Conservation (phyloP, 1,284 basidiomycete genomes). For the Pseudozyma sp. region DNA sequence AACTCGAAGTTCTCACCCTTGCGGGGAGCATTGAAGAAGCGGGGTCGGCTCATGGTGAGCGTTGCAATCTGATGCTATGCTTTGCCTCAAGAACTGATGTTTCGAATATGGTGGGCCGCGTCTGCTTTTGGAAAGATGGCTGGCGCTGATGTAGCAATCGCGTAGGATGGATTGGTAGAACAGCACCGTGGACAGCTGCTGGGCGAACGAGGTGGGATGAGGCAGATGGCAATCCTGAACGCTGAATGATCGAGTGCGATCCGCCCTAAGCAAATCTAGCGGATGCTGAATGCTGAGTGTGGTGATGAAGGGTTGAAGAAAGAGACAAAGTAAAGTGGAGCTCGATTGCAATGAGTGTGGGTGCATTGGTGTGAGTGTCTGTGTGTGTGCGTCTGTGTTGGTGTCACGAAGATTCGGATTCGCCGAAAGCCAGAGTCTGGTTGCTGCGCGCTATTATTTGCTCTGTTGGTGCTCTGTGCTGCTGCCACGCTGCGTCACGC, state of each 20-base stretch:
- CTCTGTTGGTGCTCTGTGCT: neutral
- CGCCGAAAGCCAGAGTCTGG: conserved; percentile 6
- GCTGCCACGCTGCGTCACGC: conserved; percentile 1
- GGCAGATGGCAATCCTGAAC: too few relatives aligned
- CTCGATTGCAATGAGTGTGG: neutral
- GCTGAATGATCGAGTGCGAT: too few relatives aligned
- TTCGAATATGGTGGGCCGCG: too few relatives aligned
- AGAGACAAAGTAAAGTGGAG: neutral
- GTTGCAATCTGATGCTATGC: neutral
- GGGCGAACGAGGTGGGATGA: neutral
- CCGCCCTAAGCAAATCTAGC: too few relatives aligned
- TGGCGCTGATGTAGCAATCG: too few relatives aligned
- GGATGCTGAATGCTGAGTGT: too few relatives aligned
- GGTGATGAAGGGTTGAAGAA: neutral
- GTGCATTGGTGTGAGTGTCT: neutral
- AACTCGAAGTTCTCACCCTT: conserved; percentile 68
- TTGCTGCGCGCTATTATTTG: neutral
- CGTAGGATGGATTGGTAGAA: too few relatives aligned
- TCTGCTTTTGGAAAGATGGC: too few relatives aligned
- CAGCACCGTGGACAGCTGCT: too few relatives aligned
- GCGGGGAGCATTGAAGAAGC: conserved; percentile 68
- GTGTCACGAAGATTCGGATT: conserved; percentile 23
- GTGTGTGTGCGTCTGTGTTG: conserved; percentile 13
- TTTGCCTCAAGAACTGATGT: too few relatives aligned
- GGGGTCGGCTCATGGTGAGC: conserved; percentile 61